Evolutionary conservation across 2,329 filamentous ascomycete species (phyloP), one percentile per base, ranked within the genome.

Genomic region (Arthrobotrys conoides): DNA sequence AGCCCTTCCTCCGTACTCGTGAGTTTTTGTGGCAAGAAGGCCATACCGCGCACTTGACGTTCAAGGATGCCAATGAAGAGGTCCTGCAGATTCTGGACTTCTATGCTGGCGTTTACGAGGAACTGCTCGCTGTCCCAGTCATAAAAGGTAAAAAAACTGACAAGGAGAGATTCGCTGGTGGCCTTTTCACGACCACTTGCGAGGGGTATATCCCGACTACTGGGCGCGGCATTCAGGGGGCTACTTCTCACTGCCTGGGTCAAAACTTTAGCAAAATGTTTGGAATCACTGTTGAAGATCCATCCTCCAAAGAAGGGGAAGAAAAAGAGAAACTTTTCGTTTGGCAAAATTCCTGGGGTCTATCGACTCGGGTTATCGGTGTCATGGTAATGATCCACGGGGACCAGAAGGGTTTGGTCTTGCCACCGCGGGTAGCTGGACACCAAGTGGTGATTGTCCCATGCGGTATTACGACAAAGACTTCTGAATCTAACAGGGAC

Each of bases 211-310:
- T 99, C 81, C 94, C 96, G 41, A 91, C 93, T 80, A 98, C 96
- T 81, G 96, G 96, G 24, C 92, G 96, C 84, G 96, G 96, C 84
- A 98, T 99, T 79, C 96, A 99, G 86, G 96, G 94, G 81, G 96
- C 91, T 67, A 99, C 96, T 48, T 97, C 93, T 66, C 96, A 99
- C 87, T 93, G 91, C 80, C 88, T 99, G 8, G 96, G 96, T 67
- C 96, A 99, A 86, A 97, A 99, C 87, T 99, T 99, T 86, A 94
- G 92, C 85, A 97, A 96, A 86, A 99, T 99, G 94, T 99, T 98
- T 84, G 92, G 96, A 85, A 98, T 99, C 84, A 97, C 92, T 0
- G 93, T 99, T 33, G 95, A 99, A 85, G 94, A 99, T 83, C 96
- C 96, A 24, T 87, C 88, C 77, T 89, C 88, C 64, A 90, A 91